These are phyloP conservation scores for Sclerotinia spermophila DNA, from an alignment of 2,329 filamentous ascomycete genomes.

Conservation along the genomic window DNA sequence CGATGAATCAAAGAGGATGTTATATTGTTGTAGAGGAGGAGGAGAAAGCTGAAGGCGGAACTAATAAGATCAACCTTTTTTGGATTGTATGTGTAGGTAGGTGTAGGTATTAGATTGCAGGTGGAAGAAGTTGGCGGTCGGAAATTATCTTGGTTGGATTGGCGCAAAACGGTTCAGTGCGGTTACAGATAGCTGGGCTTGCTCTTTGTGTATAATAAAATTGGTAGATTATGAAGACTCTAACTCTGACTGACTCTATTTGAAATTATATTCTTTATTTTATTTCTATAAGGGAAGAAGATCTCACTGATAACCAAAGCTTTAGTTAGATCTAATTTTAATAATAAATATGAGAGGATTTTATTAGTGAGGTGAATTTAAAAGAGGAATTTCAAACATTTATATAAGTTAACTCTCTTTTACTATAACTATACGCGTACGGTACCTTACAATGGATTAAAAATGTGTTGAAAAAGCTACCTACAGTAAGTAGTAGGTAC, in stretches of 20 bases:
- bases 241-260: background rate
- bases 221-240: background rate
- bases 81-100: background rate
- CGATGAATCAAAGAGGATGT: background rate
- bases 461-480: background rate
- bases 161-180: constrained; percentile 10
- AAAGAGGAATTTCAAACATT: background rate
- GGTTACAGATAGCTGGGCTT: background rate
- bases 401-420: too few relatives aligned
- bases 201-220: background rate
- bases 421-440: too few relatives aligned
- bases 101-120: background rate
- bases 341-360: too few relatives aligned
- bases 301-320: background rate
- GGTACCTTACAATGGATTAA: background rate
- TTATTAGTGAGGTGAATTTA: too few relatives aligned
- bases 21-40: background rate
- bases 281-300: background rate
- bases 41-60: background rate
- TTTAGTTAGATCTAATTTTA: background rate
- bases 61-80: background rate
- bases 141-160: constrained; percentile 8
- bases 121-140: constrained; percentile 1
- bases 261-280: background rate
- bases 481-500: background rate